These are phyloP conservation scores for Fusarium pseudonygamai DNA, from an alignment of 2,329 filamentous ascomycete species.

Conservation along the genomic window DNA sequence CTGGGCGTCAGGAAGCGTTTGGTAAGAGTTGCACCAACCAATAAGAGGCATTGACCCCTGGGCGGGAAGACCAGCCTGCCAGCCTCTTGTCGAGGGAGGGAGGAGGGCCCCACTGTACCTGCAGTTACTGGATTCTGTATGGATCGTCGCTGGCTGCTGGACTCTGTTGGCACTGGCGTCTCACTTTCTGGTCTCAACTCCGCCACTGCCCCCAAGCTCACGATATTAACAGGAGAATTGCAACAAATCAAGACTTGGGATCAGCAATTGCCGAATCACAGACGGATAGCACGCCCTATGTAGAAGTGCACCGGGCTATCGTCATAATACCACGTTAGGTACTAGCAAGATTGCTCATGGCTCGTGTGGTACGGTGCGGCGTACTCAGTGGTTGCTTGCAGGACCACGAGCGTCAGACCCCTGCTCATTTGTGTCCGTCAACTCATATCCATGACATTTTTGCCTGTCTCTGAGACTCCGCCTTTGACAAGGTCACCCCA, in stretches of 20 bases:
- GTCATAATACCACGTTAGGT: neutral
- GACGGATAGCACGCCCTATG: neutral
- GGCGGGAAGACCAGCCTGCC: conserved; percentile 16
- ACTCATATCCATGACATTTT: conserved; percentile 20
- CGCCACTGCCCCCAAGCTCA: conserved; percentile 27
- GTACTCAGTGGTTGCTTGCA: conserved; percentile 30
- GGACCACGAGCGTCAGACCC: conserved; percentile 28
- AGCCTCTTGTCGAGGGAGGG: conserved; percentile 17
- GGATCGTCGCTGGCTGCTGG: conserved; percentile 19
- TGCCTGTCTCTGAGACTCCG: conserved; percentile 36
- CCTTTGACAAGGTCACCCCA: conserved; percentile 28
- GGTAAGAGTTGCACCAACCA: conserved; percentile 24
- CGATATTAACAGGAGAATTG: conserved; percentile 7
- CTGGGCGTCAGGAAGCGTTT: conserved; percentile 38
- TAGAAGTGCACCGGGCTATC: neutral
- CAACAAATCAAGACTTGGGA: neutral
- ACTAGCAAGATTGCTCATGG: conserved; percentile 20
- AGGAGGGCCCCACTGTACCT: conserved; percentile 26
- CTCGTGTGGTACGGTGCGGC: conserved; percentile 20
- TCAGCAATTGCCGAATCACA: conserved; percentile 17
- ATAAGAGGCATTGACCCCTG: conserved; percentile 32
- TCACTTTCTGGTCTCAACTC: conserved; percentile 26
- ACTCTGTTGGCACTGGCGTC: conserved; percentile 13
- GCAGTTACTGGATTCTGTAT: conserved; percentile 18
- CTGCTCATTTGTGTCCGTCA: conserved; percentile 30